Conservation (phyloP, 2,329 filamentous ascomycete species). For the Fusarium sp. region DNA sequence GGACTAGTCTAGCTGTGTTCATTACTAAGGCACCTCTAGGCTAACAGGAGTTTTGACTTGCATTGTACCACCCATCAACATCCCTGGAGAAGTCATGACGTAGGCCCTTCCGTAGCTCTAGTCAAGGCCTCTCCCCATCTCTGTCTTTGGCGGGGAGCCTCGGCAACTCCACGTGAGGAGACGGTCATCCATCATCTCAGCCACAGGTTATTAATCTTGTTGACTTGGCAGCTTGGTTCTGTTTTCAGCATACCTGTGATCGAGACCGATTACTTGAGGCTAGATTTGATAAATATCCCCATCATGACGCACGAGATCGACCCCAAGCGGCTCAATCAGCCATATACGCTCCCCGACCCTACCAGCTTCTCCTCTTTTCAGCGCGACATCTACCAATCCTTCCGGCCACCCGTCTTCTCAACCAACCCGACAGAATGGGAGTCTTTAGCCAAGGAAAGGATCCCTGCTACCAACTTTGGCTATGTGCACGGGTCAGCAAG, state of each 20-base stretch:
- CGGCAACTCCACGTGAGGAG: slow-evolving; percentile 12
- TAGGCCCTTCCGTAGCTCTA: not conserved
- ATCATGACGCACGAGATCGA: slow-evolving; percentile 8
- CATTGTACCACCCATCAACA: not conserved
- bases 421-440: slow-evolving; percentile 39
- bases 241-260: accelerated
- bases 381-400: slow-evolving; percentile 40
- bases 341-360: slow-evolving; percentile 27
- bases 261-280: not conserved
- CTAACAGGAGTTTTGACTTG: no score
- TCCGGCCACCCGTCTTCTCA: slow-evolving; percentile 33
- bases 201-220: not conserved
- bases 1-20: no score
- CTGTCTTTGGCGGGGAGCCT: slow-evolving; percentile 1
- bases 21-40: no score
- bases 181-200: not conserved
- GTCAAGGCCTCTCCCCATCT: not conserved
- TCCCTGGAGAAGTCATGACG: not conserved
- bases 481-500: slow-evolving; percentile 72
- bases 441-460: slow-evolving; percentile 26
- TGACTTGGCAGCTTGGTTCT: not conserved
- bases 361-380: slow-evolving; percentile 35
- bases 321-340: slow-evolving; percentile 14
- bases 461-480: slow-evolving; percentile 53
- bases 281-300: accelerated